phyloP scores from a whole-genome alignment of 2,329 filamentous ascomycete species.

The Aspergillus pseudoviridinutans region DNA sequence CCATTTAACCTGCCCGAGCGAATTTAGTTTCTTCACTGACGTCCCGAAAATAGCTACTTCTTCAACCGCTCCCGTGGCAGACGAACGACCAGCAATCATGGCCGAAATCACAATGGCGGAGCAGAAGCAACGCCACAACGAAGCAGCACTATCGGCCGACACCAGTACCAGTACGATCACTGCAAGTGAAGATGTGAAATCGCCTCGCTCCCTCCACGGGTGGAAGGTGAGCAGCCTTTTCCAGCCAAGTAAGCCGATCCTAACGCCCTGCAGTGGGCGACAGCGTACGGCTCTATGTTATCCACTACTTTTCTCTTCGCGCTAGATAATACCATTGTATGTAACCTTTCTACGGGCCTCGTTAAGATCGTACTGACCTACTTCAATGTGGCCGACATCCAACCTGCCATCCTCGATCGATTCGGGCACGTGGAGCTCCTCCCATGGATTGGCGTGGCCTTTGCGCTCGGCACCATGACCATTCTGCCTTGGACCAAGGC shows the following conservation, averaged over 20 bases:
- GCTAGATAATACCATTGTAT: constrained; percentile 11
- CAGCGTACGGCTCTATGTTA: constrained; percentile 8
- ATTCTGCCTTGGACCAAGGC: constrained; percentile 34
- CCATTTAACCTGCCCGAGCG: no score
- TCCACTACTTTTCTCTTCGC: constrained; percentile 11
- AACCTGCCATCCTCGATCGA: constrained; percentile 36
- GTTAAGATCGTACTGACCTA: constrained; percentile 40
- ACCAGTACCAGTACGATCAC: neutral
- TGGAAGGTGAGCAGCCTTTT: neutral
- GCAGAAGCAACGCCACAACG: no score
- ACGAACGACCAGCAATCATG: no score
- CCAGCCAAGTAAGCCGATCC: neutral
- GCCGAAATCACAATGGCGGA: no score
- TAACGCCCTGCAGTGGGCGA: constrained; percentile 4
- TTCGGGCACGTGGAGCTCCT: constrained; percentile 38
- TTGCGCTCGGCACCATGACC: constrained; percentile 40
- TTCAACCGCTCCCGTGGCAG: no score
- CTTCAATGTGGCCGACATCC: constrained; percentile 38
- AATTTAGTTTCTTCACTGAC: no score
- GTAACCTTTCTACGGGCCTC: constrained; percentile 6
- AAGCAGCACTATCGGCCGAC: neutral
- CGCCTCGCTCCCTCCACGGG: constrained; percentile 1
- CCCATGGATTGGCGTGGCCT: constrained; percentile 39
- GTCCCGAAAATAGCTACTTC: no score
- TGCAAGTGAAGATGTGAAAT: neutral